Evolutionary conservation across 345 rosid species (phyloP).

Genomic region (Boechera retrofracta): DNA sequence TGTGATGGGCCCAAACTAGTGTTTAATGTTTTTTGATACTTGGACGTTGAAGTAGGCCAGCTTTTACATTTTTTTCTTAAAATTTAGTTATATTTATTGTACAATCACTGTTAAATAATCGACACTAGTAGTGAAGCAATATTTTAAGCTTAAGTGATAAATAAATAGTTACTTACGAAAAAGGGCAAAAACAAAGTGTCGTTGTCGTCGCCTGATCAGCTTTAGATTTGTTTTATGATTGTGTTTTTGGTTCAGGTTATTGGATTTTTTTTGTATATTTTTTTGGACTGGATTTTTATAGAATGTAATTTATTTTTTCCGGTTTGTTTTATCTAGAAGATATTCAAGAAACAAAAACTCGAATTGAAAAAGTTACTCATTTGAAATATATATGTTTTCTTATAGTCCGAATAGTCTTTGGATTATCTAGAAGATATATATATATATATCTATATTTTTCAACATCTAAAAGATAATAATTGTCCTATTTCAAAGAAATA

Average conservation of each 20-base stretch:
- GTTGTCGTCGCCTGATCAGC: background rate
- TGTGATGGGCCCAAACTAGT: conserved; percentile 17
- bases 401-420: background rate
- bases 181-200: background rate
- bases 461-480: background rate
- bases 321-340: too few species aligned
- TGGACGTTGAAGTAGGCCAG: conserved; percentile 20
- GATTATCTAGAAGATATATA: background rate
- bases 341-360: too few species aligned
- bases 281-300: background rate
- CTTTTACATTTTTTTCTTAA: background rate
- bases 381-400: background rate
- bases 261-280: background rate
- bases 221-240: conserved; percentile 8
- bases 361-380: background rate
- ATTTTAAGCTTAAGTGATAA: background rate
- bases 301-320: too few species aligned
- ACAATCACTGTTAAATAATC: too few species aligned
- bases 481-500: background rate
- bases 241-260: background rate
- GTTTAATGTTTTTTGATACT: conserved; percentile 21
- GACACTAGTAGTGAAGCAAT: background rate
- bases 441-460: too few species aligned
- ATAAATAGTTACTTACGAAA: background rate
- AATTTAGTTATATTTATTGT: too few species aligned